Conservation (phyloP, 345 rosid species). For the Carallia pectinifolia region DNA sequence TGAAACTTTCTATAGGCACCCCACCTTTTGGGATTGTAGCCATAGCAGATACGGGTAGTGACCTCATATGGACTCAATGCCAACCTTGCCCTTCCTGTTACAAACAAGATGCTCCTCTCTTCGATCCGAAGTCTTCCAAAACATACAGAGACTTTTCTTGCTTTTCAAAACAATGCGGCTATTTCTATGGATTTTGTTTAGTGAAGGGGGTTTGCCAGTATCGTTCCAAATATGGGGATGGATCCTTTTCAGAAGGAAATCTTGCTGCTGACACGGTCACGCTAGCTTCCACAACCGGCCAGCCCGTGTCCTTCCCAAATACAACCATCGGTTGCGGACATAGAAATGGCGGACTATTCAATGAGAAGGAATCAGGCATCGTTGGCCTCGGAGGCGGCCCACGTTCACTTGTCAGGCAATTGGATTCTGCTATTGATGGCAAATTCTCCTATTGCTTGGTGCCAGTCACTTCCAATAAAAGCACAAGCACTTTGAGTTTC, state of each 20-base stretch:
- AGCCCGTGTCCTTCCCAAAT: background rate
- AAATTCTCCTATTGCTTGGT: conserved; percentile 1
- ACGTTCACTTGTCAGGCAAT: background rate
- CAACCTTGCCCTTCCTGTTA: conserved; percentile 12
- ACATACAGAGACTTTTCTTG: conserved; percentile 25
- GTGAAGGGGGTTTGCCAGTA: background rate
- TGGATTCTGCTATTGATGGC: background rate
- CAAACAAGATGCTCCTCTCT: conserved; percentile 17
- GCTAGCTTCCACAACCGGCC: background rate
- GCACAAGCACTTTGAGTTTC: background rate
- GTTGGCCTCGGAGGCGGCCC: background rate
- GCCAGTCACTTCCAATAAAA: background rate
- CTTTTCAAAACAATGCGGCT: background rate
- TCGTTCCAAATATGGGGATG: background rate
- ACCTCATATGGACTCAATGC: conserved; percentile 28
- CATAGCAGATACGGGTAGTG: conserved; percentile 27
- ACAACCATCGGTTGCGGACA: background rate
- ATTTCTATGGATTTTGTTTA: background rate
- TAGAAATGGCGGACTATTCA: background rate
- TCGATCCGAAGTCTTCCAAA: conserved; percentile 29
- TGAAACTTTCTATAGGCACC: conserved; percentile 21
- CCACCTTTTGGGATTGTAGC: conserved; percentile 16
- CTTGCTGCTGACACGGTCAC: conserved; percentile 36
- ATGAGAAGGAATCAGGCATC: background rate
- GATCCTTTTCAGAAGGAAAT: background rate